phyloP scores from a whole-genome alignment of 495 filamentous ascomycete genomes.

The Oidiodendron maius region DNA sequence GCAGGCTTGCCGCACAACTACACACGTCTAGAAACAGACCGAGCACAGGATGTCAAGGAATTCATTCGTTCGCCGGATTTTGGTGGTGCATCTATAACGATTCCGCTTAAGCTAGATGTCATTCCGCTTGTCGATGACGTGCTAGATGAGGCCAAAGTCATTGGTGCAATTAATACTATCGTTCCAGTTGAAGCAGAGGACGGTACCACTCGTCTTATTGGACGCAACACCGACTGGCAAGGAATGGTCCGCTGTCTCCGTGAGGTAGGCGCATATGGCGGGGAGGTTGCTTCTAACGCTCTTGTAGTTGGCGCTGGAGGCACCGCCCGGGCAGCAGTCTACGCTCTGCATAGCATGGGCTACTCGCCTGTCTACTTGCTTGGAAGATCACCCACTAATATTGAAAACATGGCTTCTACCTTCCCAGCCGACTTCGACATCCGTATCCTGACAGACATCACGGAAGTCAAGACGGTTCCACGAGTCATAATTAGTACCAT shows the following conservation, averaged over 20 bases:
- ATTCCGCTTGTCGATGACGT: conserved; percentile 77
- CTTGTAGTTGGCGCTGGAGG: conserved; percentile 88
- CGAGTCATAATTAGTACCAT: conserved; percentile 81
- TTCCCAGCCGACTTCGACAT: conserved; percentile 78
- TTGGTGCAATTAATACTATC: conserved; percentile 95
- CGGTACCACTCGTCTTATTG: conserved; percentile 52
- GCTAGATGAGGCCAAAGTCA: conserved; percentile 67
- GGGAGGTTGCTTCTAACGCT: conserved; percentile 30
- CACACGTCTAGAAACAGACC: conserved; percentile 65
- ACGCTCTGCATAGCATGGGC: conserved; percentile 75
- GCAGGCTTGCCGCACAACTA: conserved; percentile 87
- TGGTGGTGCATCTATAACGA: conserved; percentile 91
- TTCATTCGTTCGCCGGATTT: conserved; percentile 70
- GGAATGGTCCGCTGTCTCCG: conserved; percentile 84
- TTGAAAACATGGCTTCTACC: conserved; percentile 56
- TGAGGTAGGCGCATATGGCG: conserved; percentile 9
- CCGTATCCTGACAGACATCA: conserved; percentile 48
- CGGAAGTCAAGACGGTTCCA: conserved; percentile 51
- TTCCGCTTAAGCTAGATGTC: conserved; percentile 88
- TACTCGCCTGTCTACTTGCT: conserved; percentile 84
- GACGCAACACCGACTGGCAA: conserved; percentile 94
- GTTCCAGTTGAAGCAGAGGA: conserved; percentile 42
- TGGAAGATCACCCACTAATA: conserved; percentile 64
- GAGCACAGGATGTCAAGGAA: conserved; percentile 53
- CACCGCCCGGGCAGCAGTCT: conserved; percentile 88